These are phyloP conservation scores for Cladorrhinum sp. DNA, from an alignment of 2,329 filamentous ascomycete genomes.

Conservation along the genomic window DNA sequence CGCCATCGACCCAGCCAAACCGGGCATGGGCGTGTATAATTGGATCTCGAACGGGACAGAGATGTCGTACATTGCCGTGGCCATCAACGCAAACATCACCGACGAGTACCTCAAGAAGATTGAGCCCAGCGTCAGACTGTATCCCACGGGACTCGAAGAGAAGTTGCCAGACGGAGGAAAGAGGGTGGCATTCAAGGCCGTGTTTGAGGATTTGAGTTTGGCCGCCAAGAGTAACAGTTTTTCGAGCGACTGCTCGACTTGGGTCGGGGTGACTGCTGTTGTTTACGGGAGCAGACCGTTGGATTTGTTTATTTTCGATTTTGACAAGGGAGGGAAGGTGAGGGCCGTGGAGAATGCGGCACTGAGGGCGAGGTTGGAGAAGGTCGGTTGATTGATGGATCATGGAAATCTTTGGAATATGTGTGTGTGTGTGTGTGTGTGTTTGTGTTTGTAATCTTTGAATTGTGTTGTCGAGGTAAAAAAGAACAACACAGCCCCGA, in stretches of 20 bases:
- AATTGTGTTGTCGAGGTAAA: not conserved
- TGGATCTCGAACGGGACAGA: slow-evolving; percentile 38
- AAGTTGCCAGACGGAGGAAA: slow-evolving; percentile 23
- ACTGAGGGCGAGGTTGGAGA: slow-evolving; percentile 26
- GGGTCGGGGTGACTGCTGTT: slow-evolving; percentile 26
- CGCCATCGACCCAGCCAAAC: slow-evolving; percentile 26
- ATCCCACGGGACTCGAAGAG: slow-evolving; percentile 34
- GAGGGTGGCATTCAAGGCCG: slow-evolving; percentile 34
- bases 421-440: not conserved
- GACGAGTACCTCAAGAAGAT: slow-evolving; percentile 26
- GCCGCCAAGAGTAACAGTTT: slow-evolving; percentile 13
- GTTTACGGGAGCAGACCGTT: slow-evolving; percentile 27
- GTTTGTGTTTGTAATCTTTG: not conserved
- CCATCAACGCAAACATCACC: slow-evolving; percentile 24
- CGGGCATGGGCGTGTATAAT: slow-evolving; percentile 30
- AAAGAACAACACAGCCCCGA: not conserved
- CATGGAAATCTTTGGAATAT: not conserved
- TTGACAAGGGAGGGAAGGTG: slow-evolving; percentile 24
- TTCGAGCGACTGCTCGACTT: slow-evolving; percentile 26
- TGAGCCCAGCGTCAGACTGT: slow-evolving; percentile 31
- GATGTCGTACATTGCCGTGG: slow-evolving; percentile 26
- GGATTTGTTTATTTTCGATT: slow-evolving; percentile 31
- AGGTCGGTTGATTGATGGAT: slow-evolving; percentile 11
- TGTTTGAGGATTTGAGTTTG: slow-evolving; percentile 32
- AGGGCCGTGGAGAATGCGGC: slow-evolving; percentile 27